Evolutionary conservation across 2,329 filamentous ascomycete species (phyloP), one percentile per base, ranked within the genome.

Genomic region (Exophiala spinifera): DNA sequence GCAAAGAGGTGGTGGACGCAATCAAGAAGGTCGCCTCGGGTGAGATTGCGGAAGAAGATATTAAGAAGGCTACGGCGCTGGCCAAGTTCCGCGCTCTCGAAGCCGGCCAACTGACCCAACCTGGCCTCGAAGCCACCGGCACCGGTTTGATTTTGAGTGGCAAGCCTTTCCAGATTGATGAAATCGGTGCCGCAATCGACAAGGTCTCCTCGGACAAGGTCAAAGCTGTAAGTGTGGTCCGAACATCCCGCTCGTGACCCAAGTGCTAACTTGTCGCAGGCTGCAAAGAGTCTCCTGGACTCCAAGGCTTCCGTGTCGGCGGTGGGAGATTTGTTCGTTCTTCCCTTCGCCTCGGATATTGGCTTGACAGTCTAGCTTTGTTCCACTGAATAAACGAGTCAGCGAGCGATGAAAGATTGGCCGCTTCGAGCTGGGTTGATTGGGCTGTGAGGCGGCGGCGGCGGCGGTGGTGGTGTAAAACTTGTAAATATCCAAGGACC

Each of bases 61-160:
- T 97, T 70, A 83, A 86, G 73, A 97, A 96, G 82, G 94, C 94
- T 48, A 83, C 91, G 70, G 89, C 92, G 57, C 85, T 88, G 67
- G 94, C 94, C 69, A 97, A 96, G 77, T 99, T 96, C 77, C 86
- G 88, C 71, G 87, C 90, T 62, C 80, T 97, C 51, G 89, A 95
- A 68, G 82, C 85, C 62, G 88, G 85, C 63, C 88, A 96, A 76
- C 84, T 86, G 66, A 83, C 88, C 61, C 82, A 86, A 64, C 81
- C 86, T 53, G 89, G 89, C 64, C 78, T 97, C 56, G 85, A 95
- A 67, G 81, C 89, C 60, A 91, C 91, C 61, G 94, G 94, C 60
- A 85, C 89, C 66, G 88, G 89, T 63, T 82, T 96, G 57, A 80
- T 96, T 66, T 85, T 89, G 69, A 86, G 84, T 64, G 86, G 85